Evolutionary conservation across 352 stramenopile species (phyloP).

Genomic region (Globisporangium paroecandrum): DNA sequence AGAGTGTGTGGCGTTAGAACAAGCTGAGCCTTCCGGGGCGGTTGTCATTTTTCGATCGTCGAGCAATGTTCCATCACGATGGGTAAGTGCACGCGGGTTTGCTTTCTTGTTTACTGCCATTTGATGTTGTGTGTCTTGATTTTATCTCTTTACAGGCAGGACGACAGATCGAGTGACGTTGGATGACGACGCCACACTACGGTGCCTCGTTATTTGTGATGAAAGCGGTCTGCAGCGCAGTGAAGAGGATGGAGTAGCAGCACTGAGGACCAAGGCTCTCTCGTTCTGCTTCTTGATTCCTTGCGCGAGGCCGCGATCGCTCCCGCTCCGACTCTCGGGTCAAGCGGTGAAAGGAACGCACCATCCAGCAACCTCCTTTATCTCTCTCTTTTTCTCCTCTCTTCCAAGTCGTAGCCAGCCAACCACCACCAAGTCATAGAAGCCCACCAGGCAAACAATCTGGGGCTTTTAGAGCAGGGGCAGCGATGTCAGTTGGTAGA

Average conservation of each 20-base stretch:
- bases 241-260: neutral
- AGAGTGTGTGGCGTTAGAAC: neutral
- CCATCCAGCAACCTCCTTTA: neutral
- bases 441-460: too few relatives aligned
- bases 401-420: neutral
- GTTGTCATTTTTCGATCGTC: neutral
- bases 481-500: neutral
- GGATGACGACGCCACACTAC: neutral
- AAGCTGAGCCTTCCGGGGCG: neutral
- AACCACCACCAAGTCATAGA: neutral
- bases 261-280: neutral
- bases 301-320: neutral
- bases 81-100: neutral
- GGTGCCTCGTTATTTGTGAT: neutral
- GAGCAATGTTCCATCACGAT: neutral
- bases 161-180: neutral
- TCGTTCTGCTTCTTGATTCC: neutral
- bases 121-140: neutral
- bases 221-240: neutral
- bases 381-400: neutral
- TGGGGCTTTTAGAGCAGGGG: too few relatives aligned
- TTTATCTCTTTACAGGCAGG: neutral
- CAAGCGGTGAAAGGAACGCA: conserved; percentile 1
- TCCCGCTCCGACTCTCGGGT: neutral
- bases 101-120: neutral